Base-by-base conservation (phyloP, 2,329 filamentous ascomycete genomes). In the Gyromitra esculenta region DNA sequence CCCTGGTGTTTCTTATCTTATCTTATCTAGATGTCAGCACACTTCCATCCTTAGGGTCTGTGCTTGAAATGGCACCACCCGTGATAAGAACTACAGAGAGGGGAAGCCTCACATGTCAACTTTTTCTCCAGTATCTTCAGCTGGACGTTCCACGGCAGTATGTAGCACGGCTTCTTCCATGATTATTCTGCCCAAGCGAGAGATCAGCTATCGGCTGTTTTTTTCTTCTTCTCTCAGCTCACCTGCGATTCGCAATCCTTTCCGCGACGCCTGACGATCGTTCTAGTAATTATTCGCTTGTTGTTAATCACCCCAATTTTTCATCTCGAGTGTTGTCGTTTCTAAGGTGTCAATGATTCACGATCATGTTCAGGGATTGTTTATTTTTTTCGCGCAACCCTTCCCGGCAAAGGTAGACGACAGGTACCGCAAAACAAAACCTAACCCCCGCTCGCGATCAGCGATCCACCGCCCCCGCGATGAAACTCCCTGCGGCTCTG, bases 91-190 rank as follows among this genome's bases (percentile, higher is more conserved):
- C 41, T 48, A 63, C 62, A 66, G 37, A 50, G 52, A 52, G 25
- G n/a, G 18, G 64, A 43, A 25, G 48, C 70, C 50, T 66, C 70
- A 73, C 63, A 57, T 73, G 41, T 57, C 57, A 59, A 4, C 50
- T 59, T 59, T 66, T 65, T 15, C 21, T 56, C 48, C 52, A 21
- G 13, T 54, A 9, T 54, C 63, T 41, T 9, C 45, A 71, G 45
- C 69, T 56, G 15, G 54, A 67, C 35, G 73, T 76, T 67, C 57
- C 73, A 76, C 73, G 62, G 48, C 68, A 73, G 73, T 62, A 69
- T 43, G 60, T 54, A 52, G 39, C 60, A 60, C 62, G 37, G 60
- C 60, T 41, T 70, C 45, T 56, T 66, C 37, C 62, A 39, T 57
- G 35, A 15, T 35, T 68, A 54, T 43, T 43, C 41, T 77, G 3